A percentile compares a stretch with the other conserved stretches of the same genome.
Evolutionary conservation across 306 rosid species (phyloP).

Genomic region (Cucurbita ficifolia): DNA sequence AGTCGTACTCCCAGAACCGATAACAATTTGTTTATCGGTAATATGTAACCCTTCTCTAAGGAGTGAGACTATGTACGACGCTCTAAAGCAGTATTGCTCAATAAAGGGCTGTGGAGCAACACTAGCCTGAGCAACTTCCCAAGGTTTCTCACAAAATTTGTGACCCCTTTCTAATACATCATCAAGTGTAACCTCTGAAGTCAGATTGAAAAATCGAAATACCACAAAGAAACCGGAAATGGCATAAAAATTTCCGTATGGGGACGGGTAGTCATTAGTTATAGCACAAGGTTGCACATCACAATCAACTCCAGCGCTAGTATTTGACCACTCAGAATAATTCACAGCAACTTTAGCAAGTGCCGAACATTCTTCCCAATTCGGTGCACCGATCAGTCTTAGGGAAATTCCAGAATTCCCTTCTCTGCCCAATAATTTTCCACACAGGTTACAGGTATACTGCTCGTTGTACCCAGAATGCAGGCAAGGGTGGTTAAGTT

Average conservation of each 20-base stretch:
- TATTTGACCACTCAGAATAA: constrained; percentile 72
- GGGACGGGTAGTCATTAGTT: constrained; percentile 46
- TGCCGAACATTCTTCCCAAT: constrained; percentile 69
- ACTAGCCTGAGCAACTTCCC: constrained; percentile 73
- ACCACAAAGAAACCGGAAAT: constrained; percentile 92
- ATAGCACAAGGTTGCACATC: constrained; percentile 74
- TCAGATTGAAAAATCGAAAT: constrained; percentile 69
- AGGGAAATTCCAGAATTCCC: constrained; percentile 30
- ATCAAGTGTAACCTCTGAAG: constrained; percentile 63
- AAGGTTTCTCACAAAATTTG: constrained; percentile 55
- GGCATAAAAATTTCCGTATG: constrained; percentile 62
- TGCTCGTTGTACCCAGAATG: constrained; percentile 61
- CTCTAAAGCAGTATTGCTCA: constrained; percentile 96
- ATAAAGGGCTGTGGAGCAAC: constrained; percentile 90
- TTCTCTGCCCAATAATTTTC: constrained; percentile 19
- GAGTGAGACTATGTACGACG: constrained; percentile 68
- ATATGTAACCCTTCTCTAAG: constrained; percentile 88
- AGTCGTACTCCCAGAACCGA: constrained; percentile 91
- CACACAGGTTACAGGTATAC: constrained; percentile 52
- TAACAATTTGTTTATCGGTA: constrained; percentile 44
- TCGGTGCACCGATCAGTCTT: constrained; percentile 60
- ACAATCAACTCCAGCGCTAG: constrained; percentile 49
- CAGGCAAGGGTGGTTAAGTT: constrained; percentile 85
- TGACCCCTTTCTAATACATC: constrained; percentile 72
- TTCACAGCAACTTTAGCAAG: constrained; percentile 65